Base-by-base conservation (phyloP, 805 yeast species). In the Kregervanrija fluxuum region DNA sequence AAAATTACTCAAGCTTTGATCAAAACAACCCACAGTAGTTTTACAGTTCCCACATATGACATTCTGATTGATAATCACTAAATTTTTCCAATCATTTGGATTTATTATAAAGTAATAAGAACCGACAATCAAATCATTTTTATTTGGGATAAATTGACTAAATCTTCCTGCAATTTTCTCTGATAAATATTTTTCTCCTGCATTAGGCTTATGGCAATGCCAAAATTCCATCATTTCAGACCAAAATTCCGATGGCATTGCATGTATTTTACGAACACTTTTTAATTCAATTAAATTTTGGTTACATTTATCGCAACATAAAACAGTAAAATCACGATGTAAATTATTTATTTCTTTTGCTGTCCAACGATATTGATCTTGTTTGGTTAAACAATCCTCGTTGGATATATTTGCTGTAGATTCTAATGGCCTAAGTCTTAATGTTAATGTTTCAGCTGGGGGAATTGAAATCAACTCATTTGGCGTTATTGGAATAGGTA, bases 141-240 rank as follows among this genome's bases (percentile, higher is more conserved):
- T 47, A 4, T 57, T 42, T 3, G 91, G 85, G 17, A 55, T 64
- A 37, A 81, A 55, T 1, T 60, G 57, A 8, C 73, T 72, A 50
- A 67, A 69, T 45, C 71, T 66, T 32, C 55, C 45, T 13, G 35
- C 35, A n/a, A 43, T 31, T 11, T 40, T 43, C 3, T 35, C 22
- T 8, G 43, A 35, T 10, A 35, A 15, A 28, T 58, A 46, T 15
- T 54, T 41, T 2, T 47, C 42, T 2, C 55, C 57, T 1, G 44
- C 41, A 13, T 50, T 46, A 0, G 95, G 95, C 54, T 83, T 84
- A 57, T 91, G 97, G 59, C 99, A 91, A 60, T 91, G 97, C 99
- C 99, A 91, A 52, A 84, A 85, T 46, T 91, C 98, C 95, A 91
- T 84, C 74, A 93, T 67, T 59, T 91, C 99, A 11, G 83, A 79